Percentiles rank a stretch among this genome's conserved stretches.
Conservation (phyloP, 2,329 filamentous ascomycete genomes). For the Penicillium sp. region DNA sequence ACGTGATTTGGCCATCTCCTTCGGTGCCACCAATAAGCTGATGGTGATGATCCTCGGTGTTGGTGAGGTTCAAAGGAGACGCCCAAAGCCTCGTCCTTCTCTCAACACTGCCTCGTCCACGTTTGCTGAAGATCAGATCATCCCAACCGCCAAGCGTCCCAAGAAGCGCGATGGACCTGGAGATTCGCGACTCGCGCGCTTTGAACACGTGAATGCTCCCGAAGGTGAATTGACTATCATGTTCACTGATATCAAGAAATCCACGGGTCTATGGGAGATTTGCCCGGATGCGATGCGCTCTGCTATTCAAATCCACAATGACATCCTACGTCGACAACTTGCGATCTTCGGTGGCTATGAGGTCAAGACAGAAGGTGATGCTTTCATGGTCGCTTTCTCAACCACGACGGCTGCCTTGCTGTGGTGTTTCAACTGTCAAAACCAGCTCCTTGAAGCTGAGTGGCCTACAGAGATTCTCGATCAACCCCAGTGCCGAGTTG, state of each 20-base stretch:
- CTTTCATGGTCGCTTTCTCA: slow-evolving; percentile 98
- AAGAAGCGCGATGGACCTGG: slow-evolving; percentile 63
- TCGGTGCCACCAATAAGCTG: slow-evolving; percentile 88
- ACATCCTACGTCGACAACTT: slow-evolving; percentile 89
- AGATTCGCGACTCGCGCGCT: slow-evolving; percentile 80
- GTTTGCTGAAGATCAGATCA: slow-evolving; percentile 61
- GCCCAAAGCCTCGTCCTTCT: slow-evolving; percentile 74
- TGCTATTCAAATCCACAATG: slow-evolving; percentile 95
- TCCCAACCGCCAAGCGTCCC: slow-evolving; percentile 61
- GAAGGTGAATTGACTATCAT: slow-evolving; percentile 88
- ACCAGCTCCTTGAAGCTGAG: slow-evolving; percentile 76
- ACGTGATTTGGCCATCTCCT: slow-evolving; percentile 90
- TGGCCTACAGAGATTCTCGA: slow-evolving; percentile 94
- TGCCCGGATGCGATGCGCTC: slow-evolving; percentile 94
- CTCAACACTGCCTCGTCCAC: slow-evolving; percentile 79
- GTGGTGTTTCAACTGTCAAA: slow-evolving; percentile 95
- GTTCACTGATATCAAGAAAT: slow-evolving; percentile 99
- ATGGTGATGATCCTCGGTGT: slow-evolving; percentile 99
- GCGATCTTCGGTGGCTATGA: slow-evolving; percentile 95
- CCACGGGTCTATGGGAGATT: slow-evolving; percentile 92
- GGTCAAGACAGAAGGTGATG: slow-evolving; percentile 99
- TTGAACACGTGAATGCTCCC: slow-evolving; percentile 89
- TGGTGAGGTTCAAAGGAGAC: slow-evolving; percentile 81
- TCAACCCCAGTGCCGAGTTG: slow-evolving; percentile 77
- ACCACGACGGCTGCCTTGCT: slow-evolving; percentile 91